Evolutionary conservation across 306 rosid species (phyloP).

Genomic region (Cucumis cinereus): DNA sequence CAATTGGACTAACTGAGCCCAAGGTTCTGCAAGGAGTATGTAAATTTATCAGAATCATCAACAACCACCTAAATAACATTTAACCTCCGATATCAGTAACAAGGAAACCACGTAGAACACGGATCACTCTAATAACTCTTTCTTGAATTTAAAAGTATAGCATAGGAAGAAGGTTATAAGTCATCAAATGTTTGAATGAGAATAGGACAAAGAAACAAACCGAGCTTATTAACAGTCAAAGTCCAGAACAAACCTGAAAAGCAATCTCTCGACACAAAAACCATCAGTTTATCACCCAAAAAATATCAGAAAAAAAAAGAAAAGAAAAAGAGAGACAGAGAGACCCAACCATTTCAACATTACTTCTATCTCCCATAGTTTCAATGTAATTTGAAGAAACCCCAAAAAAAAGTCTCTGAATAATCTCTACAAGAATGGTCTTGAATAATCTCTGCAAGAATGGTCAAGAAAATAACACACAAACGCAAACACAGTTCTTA

Average conservation of each 20-base stretch:
- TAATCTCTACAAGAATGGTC: constrained; percentile 49
- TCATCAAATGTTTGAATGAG: background rate
- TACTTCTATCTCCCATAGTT: constrained; percentile 33
- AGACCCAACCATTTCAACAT: constrained; percentile 37
- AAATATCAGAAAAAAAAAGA: too few relatives aligned
- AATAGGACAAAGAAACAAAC: background rate
- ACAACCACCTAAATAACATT: constrained; percentile 56
- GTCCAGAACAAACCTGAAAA: too few relatives aligned
- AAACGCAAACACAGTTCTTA: background rate
- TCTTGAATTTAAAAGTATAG: background rate
- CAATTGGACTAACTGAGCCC: constrained; percentile 73
- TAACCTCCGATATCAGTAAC: constrained; percentile 6
- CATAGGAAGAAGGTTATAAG: background rate
- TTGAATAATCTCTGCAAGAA: constrained; percentile 34
- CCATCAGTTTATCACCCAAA: too few relatives aligned
- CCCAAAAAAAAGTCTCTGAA: constrained; percentile 33
- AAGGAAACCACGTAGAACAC: constrained; percentile 6
- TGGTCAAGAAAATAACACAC: constrained; percentile 10
- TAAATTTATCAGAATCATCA: constrained; percentile 65
- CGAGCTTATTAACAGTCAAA: too few relatives aligned
- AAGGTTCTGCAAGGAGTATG: constrained; percentile 66
- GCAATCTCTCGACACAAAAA: too few relatives aligned
- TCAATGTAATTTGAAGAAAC: constrained; percentile 32
- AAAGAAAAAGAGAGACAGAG: too few relatives aligned
- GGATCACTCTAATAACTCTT: background rate